Percentiles rank a stretch among this genome's conserved stretches.
phyloP scores from a whole-genome alignment of 495 filamentous ascomycete species.

The Wilcoxina mikolae region DNA sequence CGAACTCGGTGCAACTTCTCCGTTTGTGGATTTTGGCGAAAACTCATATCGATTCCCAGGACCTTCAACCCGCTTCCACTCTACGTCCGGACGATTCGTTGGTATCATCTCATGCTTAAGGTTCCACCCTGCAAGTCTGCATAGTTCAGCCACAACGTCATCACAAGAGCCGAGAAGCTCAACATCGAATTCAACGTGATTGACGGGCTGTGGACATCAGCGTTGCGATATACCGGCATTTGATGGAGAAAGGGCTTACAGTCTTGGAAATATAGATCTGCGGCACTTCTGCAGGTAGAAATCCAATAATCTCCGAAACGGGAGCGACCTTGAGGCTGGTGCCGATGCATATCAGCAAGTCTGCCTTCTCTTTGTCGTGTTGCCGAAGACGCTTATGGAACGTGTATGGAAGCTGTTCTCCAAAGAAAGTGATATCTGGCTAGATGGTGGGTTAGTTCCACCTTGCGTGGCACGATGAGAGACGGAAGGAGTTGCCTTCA shows the following conservation, averaged over 20 bases:
- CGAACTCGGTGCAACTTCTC: not conserved
- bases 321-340: slow-evolving; percentile 94
- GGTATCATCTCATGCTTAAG: slow-evolving; percentile 76
- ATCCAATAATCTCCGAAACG: slow-evolving; percentile 76
- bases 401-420: slow-evolving; percentile 67
- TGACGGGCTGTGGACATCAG: slow-evolving; percentile 46
- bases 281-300: slow-evolving; percentile 61
- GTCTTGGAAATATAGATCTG: slow-evolving; percentile 90
- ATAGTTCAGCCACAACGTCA: slow-evolving; percentile 76
- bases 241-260: slow-evolving; percentile 32
- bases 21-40: too few species aligned
- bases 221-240: not conserved
- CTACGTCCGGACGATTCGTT: slow-evolving; percentile 41
- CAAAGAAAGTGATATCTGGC: slow-evolving; percentile 97
- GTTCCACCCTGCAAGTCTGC: slow-evolving; percentile 72
- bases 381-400: slow-evolving; percentile 70
- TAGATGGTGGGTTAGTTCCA: slow-evolving; percentile 14
- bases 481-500: slow-evolving; percentile 48
- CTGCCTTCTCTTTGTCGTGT: slow-evolving; percentile 62
- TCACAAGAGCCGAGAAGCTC: slow-evolving; percentile 91
- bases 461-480: slow-evolving; percentile 5
- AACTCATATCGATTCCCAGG: slow-evolving; percentile 1
- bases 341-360: slow-evolving; percentile 93
- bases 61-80: not conserved
- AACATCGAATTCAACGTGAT: slow-evolving; percentile 87